Evolutionary conservation across 192 early-diverging fungal genomes (phyloP).

Genomic region (Cetraspora pellucida): DNA sequence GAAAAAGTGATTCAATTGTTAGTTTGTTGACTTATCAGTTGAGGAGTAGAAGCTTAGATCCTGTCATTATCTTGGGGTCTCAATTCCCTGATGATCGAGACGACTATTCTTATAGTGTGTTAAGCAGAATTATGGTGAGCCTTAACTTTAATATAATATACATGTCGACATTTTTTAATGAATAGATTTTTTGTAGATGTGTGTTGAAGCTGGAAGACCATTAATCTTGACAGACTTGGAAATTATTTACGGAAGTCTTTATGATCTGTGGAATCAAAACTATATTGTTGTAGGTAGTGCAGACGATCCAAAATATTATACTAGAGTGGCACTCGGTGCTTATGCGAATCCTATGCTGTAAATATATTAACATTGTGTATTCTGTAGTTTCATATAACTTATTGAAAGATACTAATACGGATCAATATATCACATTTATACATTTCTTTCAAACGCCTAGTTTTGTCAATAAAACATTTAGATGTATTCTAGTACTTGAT

Average conservation of each 20-base stretch:
- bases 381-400: neutral
- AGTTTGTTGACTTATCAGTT: constrained; percentile 25
- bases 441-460: neutral
- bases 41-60: neutral
- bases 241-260: constrained; percentile 30
- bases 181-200: neutral
- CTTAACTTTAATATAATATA: neutral
- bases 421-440: neutral
- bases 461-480: constrained; percentile 21
- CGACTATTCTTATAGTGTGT: constrained; percentile 30
- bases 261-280: constrained; percentile 35
- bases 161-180: neutral
- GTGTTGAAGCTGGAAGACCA: constrained; percentile 24
- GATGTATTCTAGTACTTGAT: constrained; percentile 34
- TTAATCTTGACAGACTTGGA: constrained; percentile 31
- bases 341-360: constrained; percentile 32
- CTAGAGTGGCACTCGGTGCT: constrained; percentile 21
- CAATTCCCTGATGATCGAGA: constrained; percentile 34
- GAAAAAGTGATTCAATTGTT: constrained; percentile 31
- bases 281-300: constrained; percentile 1
- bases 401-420: neutral
- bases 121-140: constrained; percentile 32
- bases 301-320: constrained; percentile 29
- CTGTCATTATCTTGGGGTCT: constrained; percentile 21
- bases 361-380: neutral